Percentiles rank a stretch among this genome's conserved stretches.
These are phyloP conservation scores for Arctium lappa DNA, from an alignment of 129 eudicot genomes.

Conservation along the genomic window DNA sequence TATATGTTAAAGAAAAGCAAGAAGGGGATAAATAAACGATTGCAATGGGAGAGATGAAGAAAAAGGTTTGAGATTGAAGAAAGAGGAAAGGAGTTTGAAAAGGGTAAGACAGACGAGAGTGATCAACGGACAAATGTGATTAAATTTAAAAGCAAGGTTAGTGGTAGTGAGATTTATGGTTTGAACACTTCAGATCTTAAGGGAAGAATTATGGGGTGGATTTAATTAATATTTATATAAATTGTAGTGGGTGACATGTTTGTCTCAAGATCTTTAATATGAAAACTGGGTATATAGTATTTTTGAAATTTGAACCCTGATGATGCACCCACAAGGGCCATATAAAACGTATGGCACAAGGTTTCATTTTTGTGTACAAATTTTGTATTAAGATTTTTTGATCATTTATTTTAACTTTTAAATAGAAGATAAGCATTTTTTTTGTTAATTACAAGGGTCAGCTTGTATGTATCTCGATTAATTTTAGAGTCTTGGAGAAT, in stretches of 20 bases:
- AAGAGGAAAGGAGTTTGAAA: conserved; percentile 24
- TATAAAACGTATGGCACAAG: conserved; percentile 19
- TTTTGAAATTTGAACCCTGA: neutral
- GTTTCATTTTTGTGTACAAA: neutral
- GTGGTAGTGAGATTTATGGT: conserved; percentile 1
- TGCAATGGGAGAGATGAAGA: conserved; percentile 15
- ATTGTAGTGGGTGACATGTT: conserved; percentile 30
- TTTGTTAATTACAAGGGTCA: too few species aligned
- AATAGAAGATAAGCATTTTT: too few species aligned
- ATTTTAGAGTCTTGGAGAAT: too few species aligned
- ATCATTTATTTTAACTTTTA: too few species aligned
- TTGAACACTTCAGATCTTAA: conserved; percentile 29
- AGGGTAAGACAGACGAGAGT: conserved; percentile 14
- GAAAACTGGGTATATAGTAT: neutral
- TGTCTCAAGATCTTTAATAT: conserved; percentile 27
- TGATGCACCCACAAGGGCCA: neutral
- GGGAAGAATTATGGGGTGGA: conserved; percentile 8
- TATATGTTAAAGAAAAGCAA: neutral
- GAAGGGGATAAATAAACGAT: neutral
- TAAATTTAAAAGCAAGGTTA: neutral
- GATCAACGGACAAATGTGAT: conserved; percentile 22
- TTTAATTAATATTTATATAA: neutral
- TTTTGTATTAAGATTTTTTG: neutral
- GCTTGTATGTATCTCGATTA: too few species aligned
- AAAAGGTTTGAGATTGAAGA: conserved; percentile 31